phyloP scores from a whole-genome alignment of 2,329 filamentous ascomycete species.

The Fusarium oligoseptatum region DNA sequence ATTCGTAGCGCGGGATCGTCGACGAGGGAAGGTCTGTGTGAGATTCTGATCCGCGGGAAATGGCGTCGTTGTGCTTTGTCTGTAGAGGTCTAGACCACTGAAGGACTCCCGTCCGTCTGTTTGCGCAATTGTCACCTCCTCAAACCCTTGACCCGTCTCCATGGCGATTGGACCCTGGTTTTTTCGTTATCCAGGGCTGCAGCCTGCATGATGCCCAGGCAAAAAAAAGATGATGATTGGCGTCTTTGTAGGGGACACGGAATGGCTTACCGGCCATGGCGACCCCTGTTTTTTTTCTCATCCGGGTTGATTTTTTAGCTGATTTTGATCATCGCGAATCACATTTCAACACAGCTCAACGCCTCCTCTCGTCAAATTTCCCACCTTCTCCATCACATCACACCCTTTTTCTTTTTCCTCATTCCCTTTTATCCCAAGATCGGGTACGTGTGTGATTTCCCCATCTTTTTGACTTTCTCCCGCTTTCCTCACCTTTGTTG shows the following conservation, averaged over 20 bases:
- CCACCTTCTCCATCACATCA: background rate
- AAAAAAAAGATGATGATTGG: constrained; percentile 21
- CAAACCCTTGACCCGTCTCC: background rate
- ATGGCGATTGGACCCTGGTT: constrained; percentile 12
- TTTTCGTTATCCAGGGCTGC: constrained; percentile 1
- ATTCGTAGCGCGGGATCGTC: background rate
- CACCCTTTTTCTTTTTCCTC: background rate
- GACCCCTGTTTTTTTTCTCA: constrained; percentile 2
- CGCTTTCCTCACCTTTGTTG: background rate
- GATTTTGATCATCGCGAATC: constrained; percentile 8
- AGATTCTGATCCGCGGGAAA: constrained; percentile 5
- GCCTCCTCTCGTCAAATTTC: background rate
- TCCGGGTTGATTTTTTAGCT: background rate
- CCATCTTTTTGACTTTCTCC: constrained; percentile 13
- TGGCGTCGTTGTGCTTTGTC: background rate
- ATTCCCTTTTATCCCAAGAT: background rate
- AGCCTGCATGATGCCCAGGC: background rate
- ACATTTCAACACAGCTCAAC: background rate
- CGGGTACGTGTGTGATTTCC: background rate
- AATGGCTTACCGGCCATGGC: background rate
- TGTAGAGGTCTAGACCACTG: background rate
- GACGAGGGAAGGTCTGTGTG: background rate
- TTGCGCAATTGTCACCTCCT: background rate
- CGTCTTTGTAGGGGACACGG: background rate
- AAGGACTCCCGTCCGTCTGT: background rate